phyloP scores from a whole-genome alignment of 768 basidiomycete genomes.

The Xerocomellus amylosporus region DNA sequence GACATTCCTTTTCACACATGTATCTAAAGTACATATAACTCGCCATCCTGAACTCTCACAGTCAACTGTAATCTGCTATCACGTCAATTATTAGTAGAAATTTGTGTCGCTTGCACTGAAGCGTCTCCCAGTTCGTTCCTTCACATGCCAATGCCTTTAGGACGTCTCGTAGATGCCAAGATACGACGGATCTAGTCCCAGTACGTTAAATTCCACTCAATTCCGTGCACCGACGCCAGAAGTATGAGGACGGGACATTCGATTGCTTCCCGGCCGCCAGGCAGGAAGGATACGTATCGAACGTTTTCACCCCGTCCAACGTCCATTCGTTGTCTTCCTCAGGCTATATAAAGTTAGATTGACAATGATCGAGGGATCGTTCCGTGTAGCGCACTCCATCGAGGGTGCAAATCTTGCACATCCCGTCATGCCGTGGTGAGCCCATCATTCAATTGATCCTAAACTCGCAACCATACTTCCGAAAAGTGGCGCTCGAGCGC shows the following conservation, averaged over 20 bases:
- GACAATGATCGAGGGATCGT: background rate
- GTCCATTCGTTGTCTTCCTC: background rate
- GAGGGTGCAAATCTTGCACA: conserved; percentile 11
- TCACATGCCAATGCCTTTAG: conserved; percentile 43
- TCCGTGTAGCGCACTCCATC: background rate
- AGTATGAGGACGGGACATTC: background rate
- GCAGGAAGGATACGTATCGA: background rate
- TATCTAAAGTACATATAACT: background rate
- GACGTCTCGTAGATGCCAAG: conserved; percentile 25
- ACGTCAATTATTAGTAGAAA: conserved; percentile 27
- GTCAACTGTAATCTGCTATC: conserved; percentile 8
- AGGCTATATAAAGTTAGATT: conserved; percentile 16
- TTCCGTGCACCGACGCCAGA: background rate
- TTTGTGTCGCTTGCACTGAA: conserved; percentile 44
- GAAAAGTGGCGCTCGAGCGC: conserved; percentile 3
- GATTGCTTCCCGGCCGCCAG: background rate
- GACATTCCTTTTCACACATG: background rate
- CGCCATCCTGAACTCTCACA: background rate
- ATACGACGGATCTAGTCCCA: conserved; percentile 49
- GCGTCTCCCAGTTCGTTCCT: conserved; percentile 39
- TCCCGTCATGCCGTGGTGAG: background rate
- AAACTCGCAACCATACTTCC: background rate
- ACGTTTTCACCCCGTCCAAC: conserved; percentile 8
- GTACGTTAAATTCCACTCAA: conserved; percentile 11
- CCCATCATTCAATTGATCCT: background rate